Percentiles rank a stretch among this genome's conserved stretches.
phyloP scores from a whole-genome alignment of 1,284 basidiomycete genomes.

The Mixia osmundae region DNA sequence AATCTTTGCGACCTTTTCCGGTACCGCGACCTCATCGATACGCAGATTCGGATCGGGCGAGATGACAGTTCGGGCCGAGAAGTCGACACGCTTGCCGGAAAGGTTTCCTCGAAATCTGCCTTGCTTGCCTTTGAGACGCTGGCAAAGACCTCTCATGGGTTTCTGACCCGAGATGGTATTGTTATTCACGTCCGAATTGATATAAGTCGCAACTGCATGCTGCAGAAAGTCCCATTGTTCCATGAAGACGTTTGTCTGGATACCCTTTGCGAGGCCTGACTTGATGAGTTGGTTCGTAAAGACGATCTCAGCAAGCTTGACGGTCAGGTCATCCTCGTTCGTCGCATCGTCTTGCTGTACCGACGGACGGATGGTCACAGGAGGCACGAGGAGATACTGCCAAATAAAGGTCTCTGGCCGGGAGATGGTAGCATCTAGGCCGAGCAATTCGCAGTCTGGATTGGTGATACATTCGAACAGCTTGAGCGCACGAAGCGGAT shows the following conservation, averaged over 20 bases:
- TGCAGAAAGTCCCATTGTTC: slow-evolving; percentile 98
- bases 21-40: slow-evolving; percentile 94
- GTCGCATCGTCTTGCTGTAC: slow-evolving; percentile 84
- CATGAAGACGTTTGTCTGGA: slow-evolving; percentile 72
- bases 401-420: slow-evolving; percentile 95
- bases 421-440: slow-evolving; percentile 66
- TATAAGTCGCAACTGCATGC: slow-evolving; percentile 84
- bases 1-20: slow-evolving; percentile 84
- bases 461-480: slow-evolving; percentile 74
- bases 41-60: slow-evolving; percentile 94
- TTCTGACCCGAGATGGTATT: slow-evolving; percentile 37
- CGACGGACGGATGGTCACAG: slow-evolving; percentile 89
- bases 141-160: slow-evolving; percentile 89
- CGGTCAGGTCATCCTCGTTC: slow-evolving; percentile 96
- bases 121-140: slow-evolving; percentile 95
- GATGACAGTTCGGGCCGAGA: slow-evolving; percentile 94
- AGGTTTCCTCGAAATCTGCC: slow-evolving; percentile 96
- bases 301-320: slow-evolving; percentile 92
- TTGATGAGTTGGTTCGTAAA: slow-evolving; percentile 86
- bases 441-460: slow-evolving; percentile 83
- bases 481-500: slow-evolving; percentile 79
- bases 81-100: slow-evolving; percentile 97
- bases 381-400: slow-evolving; percentile 97
- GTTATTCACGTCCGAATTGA: slow-evolving; percentile 93
- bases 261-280: slow-evolving; percentile 64